phyloP scores from a whole-genome alignment of 257 asterid species.

The Jacaranda copaia region DNA sequence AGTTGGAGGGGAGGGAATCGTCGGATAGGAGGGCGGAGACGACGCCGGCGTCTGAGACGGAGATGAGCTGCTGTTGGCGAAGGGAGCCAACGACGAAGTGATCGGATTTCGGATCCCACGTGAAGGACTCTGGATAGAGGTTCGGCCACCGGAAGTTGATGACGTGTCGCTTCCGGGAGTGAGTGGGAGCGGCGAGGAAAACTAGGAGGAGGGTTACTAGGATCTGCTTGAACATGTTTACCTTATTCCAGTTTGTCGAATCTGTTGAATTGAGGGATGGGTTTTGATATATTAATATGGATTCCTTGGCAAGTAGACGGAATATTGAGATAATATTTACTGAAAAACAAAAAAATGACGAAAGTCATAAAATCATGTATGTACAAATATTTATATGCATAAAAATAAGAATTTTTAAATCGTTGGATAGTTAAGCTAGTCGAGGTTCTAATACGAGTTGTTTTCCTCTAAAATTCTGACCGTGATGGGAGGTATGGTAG shows the following conservation, averaged over 20 bases:
- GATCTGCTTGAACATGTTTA: slow-evolving; percentile 36
- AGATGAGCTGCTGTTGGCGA: slow-evolving; percentile 54
- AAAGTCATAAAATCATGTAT: too few species aligned
- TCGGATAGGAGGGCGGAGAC: slow-evolving; percentile 63
- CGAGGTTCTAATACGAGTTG: too few species aligned
- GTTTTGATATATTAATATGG: neutral
- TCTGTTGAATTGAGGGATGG: neutral
- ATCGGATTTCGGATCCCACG: slow-evolving; percentile 75
- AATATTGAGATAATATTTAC: neutral
- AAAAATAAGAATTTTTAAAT: too few species aligned
- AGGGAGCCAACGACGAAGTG: slow-evolving; percentile 81
- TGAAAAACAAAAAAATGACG: too few species aligned
- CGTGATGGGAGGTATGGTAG: too few species aligned
- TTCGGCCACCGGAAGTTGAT: slow-evolving; percentile 70
- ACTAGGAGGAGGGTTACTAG: slow-evolving; percentile 34
- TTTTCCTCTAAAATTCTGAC: too few species aligned
- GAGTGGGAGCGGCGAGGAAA: slow-evolving; percentile 24
- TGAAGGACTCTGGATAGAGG: slow-evolving; percentile 73
- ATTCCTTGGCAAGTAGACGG: neutral
- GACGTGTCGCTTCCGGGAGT: slow-evolving; percentile 56
- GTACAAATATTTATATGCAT: too few species aligned
- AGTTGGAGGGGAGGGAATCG: slow-evolving; percentile 53
- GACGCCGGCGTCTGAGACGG: slow-evolving; percentile 89
- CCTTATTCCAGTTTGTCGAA: neutral
- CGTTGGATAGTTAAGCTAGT: too few species aligned